Conservation (phyloP, 805 yeast species). For the Candida succiphila region DNA sequence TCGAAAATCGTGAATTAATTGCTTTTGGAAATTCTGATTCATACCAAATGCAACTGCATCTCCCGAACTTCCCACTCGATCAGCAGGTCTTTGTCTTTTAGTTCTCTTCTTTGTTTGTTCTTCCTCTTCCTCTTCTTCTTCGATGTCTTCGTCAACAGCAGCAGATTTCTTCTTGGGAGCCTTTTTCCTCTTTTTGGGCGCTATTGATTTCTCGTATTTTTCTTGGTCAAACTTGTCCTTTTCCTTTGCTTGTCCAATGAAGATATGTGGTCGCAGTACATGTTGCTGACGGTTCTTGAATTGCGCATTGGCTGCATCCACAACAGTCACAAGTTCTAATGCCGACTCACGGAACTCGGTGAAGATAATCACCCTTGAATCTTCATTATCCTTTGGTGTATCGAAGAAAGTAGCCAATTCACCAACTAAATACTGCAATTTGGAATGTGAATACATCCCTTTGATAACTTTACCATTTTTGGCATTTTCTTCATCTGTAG, state of each 20-base stretch:
- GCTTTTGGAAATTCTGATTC: slow-evolving; percentile 84
- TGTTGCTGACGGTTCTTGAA: slow-evolving; percentile 16
- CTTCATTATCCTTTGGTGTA: slow-evolving; percentile 24
- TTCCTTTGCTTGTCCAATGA: slow-evolving; percentile 85
- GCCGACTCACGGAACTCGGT: slow-evolving; percentile 90
- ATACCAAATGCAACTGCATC: slow-evolving; percentile 75
- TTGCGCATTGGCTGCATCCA: slow-evolving; percentile 30
- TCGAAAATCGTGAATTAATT: slow-evolving; percentile 64
- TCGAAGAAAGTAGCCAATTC: slow-evolving; percentile 50
- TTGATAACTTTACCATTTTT: slow-evolving; percentile 9
- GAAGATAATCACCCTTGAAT: slow-evolving; percentile 76
- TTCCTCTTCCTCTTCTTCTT: slow-evolving; percentile 16
- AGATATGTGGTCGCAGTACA: slow-evolving; percentile 61
- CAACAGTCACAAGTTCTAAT: slow-evolving; percentile 63
- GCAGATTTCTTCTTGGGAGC: slow-evolving; percentile 18
- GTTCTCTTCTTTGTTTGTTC: slow-evolving; percentile 15
- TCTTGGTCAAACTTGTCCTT: slow-evolving; percentile 60
- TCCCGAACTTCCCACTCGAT: slow-evolving; percentile 54
- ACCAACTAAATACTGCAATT: slow-evolving; percentile 47
- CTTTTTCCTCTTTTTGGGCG: slow-evolving; percentile 32
- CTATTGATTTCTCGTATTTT: slow-evolving; percentile 31
- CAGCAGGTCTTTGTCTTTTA: slow-evolving; percentile 13
- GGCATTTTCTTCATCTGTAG: slow-evolving; percentile 15
- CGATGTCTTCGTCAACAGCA: slow-evolving; percentile 18
- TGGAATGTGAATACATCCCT: slow-evolving; percentile 56